Evolutionary conservation across 139 green algal species (phyloP), one percentile per base, ranked within the genome.

Genomic region (Chlorella sp.): DNA sequence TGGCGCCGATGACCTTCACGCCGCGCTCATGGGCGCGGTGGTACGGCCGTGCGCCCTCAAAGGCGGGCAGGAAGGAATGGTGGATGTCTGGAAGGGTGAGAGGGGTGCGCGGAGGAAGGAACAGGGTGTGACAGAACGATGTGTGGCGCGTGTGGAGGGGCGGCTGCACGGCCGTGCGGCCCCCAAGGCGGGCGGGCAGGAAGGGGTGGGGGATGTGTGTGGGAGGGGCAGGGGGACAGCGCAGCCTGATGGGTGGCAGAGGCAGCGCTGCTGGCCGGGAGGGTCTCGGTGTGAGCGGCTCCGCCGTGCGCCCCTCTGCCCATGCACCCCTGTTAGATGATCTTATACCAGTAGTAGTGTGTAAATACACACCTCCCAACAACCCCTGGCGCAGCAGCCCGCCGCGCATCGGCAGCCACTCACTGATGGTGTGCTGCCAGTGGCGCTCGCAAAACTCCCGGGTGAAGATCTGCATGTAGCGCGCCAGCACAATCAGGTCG

Each of bases 1-100:
- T 97, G 30, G 94, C 94, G 32, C 94, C 94, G 74, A 97, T 97
- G 63, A 97, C 90, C 86, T 96, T 96, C 16, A 97, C 94, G 62
- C 94, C 94, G 34, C 93, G 88, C 63, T 93, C 80, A 63, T 92
- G 87, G 0, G 91, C 91, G 32, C 79, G 83, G 81, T 93, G 90
- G 78, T 83, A 83, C 4, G 78, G 78, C 36, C 78, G 78, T 16
- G 78, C 94, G 25, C 94, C 94, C 84, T 96, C 89, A 87, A 97
- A 97, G 0, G 93, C 92, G 0, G 95, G 95, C 86, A 98, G 80
- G 90, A 97, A 98, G 47, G 63, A 89, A 89, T 98, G 95, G 87
- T 98, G 95, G 83, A 98, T 96, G 92, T 60, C 70, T 78, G 70
- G 26, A 56, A 15, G 63, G 17, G 63, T 0, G 62, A 51, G 36